Evolutionary conservation across 495 filamentous ascomycete genomes (phyloP).

Genomic region (Aspergillus biplanus): DNA sequence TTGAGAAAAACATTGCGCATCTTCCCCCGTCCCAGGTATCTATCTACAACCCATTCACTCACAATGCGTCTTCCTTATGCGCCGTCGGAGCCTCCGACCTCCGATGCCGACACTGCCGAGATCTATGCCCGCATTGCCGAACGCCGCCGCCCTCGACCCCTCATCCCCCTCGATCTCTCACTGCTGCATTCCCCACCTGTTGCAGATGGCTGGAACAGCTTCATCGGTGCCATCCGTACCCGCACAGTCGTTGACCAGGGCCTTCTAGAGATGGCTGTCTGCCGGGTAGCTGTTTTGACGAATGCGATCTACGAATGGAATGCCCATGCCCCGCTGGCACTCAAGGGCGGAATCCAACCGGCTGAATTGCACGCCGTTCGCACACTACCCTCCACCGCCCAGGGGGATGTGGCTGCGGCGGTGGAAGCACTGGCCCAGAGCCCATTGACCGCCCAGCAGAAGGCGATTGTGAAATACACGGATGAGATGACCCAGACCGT

Average conservation of each 20-base stretch:
- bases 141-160: constrained; percentile 62
- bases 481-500: constrained; percentile 71
- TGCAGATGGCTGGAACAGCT: constrained; percentile 76
- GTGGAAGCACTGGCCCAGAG: constrained; percentile 33
- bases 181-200: constrained; percentile 71
- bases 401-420: constrained; percentile 30
- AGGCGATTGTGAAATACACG: constrained; percentile 62
- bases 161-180: constrained; percentile 69
- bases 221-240: constrained; percentile 70
- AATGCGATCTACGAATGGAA: constrained; percentile 79
- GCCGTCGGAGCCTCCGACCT: constrained; percentile 46
- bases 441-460: constrained; percentile 60
- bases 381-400: constrained; percentile 41
- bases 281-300: constrained; percentile 73
- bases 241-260: constrained; percentile 65
- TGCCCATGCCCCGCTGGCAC: constrained; percentile 70
- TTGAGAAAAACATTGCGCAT: not conserved
- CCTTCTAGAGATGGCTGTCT: constrained; percentile 43
- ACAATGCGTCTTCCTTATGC: constrained; percentile 73
- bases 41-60: constrained; percentile 8
- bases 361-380: constrained; percentile 52
- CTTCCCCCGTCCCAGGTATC: not conserved
- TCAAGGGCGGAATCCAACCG: constrained; percentile 41
- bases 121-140: constrained; percentile 63
- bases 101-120: constrained; percentile 40